Evolutionary conservation across 495 filamentous ascomycete species (phyloP).

Genomic region (Penicillium macrosclerotiorum): DNA sequence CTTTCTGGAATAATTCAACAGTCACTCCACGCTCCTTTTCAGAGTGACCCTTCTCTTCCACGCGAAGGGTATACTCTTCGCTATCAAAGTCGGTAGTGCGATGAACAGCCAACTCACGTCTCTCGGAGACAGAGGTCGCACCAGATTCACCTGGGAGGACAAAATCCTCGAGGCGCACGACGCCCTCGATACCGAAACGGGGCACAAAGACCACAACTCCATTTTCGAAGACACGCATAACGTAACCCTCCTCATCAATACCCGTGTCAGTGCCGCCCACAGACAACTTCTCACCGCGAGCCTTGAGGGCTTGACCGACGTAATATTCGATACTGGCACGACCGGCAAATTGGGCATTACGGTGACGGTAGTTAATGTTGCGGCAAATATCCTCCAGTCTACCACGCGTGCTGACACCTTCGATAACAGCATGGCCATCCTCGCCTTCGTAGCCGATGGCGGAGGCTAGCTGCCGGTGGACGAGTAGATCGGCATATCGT

Average conservation of each 20-base stretch:
- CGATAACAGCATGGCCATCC: conserved; percentile 57
- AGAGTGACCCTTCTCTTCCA: conserved; percentile 45
- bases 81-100: conserved; percentile 73
- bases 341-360: conserved; percentile 93
- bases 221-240: conserved; percentile 96
- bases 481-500: conserved; percentile 91
- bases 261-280: conserved; percentile 34
- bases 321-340: conserved; percentile 94
- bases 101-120: conserved; percentile 39
- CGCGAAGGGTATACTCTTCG: conserved; percentile 72
- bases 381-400: conserved; percentile 91
- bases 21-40: conserved; percentile 52
- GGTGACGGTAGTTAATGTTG: conserved; percentile 96
- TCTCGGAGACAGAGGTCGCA: conserved; percentile 33
- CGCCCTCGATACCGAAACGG: conserved; percentile 87
- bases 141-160: conserved; percentile 62
- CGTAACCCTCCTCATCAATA: conserved; percentile 83
- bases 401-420: conserved; percentile 66
- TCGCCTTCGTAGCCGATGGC: conserved; percentile 85
- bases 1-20: conserved; percentile 86
- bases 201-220: conserved; percentile 96
- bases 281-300: conserved; percentile 59
- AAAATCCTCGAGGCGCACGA: conserved; percentile 83
- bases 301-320: conserved; percentile 91
- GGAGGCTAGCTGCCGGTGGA: conserved; percentile 90